phyloP scores from a whole-genome alignment of 805 yeast species.

The Blastobotrys terrestris region DNA sequence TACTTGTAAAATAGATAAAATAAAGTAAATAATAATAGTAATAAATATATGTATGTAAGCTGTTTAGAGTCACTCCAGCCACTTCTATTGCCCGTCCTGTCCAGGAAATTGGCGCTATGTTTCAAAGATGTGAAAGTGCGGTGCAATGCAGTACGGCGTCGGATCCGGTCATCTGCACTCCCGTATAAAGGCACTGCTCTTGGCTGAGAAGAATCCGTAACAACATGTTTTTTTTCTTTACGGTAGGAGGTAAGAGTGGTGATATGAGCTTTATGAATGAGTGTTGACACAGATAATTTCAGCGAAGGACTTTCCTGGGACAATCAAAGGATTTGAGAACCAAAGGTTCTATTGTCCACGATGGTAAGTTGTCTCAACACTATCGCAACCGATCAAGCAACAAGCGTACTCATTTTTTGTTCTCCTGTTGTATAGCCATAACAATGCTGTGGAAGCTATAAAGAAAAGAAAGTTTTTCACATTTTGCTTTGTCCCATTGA shows the following conservation, averaged over 20 bases:
- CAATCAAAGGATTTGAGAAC: constrained; percentile 20
- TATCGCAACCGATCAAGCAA: background rate
- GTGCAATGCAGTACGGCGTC: background rate
- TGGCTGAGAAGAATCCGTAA: background rate
- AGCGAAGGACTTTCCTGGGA: constrained; percentile 14
- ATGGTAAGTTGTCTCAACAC: constrained; percentile 12
- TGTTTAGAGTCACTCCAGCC: background rate
- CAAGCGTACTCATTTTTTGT: no score
- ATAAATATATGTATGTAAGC: no score
- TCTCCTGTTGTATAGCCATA: constrained; percentile 16
- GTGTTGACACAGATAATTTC: no score
- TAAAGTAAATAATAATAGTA: no score
- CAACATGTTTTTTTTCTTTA: constrained; percentile 13
- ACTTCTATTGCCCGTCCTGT: background rate
- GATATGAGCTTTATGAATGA: no score
- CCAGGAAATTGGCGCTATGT: background rate
- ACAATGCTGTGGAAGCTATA: constrained; percentile 16
- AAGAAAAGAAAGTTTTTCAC: constrained; percentile 29
- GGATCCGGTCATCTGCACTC: no score
- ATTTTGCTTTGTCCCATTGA: constrained; percentile 27
- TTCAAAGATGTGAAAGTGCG: background rate
- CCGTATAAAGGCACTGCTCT: background rate
- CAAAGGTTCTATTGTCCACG: constrained; percentile 26
- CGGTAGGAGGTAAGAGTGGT: constrained; percentile 18
- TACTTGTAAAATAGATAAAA: no score